Base-by-base conservation (phyloP, 306 rosid genomes). In the Biancaea sappan region DNA sequence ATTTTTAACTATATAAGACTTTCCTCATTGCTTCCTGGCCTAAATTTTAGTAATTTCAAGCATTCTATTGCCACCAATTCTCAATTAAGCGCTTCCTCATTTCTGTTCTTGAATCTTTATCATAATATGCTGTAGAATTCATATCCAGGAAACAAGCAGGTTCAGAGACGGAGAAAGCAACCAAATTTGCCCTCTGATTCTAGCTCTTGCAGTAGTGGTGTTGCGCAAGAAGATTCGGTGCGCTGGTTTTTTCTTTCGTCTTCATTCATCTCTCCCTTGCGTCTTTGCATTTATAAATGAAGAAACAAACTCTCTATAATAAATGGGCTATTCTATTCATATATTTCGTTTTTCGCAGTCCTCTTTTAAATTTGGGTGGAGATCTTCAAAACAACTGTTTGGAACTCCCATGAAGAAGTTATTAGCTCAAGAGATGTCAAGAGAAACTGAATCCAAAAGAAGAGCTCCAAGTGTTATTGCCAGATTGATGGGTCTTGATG, bases 401-500 rank as follows among this genome's bases (percentile, higher is more conserved):
- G 96, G 89, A 70, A 79, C 94, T 66, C 94, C 96, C 5, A 88
- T 91, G 48, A 91, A 91, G 85, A 83, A 88, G 76, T 82, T 92
- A 72, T 75, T 90, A 69, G 91, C 92, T 13, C 85, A 88, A 63
- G 99, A 92, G 85, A 94, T 94, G 97, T 57, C 80, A 0, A 81
- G 72, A 52, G 91, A 80, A 70, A 46, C 78, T 29, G 91, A 90
- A 70, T 77, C 85, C 47, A 88, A 85, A 70, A 87, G 95, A 84
- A 85, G 90, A 69, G 70, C 95, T 1, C 96, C 96, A 0, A 86
- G 92, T 80, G 91, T 92, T 59, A 75, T 94, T 80, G 97, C 99
- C 53, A 90, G 86, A 79, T 85, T 94, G 93, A 94, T 94, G 99
- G 99, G 99, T 76, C 96, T 94, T 59, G 99, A 94, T 57, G 97